Evolutionary conservation across 768 basidiomycete genomes (phyloP), one percentile per base, ranked within the genome.

Genomic region (Tulasnella sp.): DNA sequence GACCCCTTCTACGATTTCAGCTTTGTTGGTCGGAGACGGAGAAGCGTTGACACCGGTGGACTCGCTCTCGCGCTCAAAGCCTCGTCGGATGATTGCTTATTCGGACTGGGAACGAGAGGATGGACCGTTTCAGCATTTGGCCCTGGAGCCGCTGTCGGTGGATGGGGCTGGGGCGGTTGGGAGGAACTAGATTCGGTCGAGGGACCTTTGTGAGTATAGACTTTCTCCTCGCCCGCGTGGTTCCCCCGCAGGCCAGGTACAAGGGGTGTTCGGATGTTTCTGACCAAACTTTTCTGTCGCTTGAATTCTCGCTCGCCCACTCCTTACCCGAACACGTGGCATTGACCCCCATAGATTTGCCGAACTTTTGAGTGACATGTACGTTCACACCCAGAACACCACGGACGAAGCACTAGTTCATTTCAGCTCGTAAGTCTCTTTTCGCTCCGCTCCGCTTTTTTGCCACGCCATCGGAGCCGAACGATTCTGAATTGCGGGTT

Each of bases 41-140:
- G 93, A 70, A 95, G 93, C 83, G 94, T 96, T 77, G 96, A 98
- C 84, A 88, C 94, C 61, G 96, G 96, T 16, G 96, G 95, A 42
- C 88, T 98, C 78, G 90, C 91, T 78, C 90, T 95, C 72, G 94
- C 95, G 0, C 88, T 93, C 70, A 77, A 77, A 42, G 81, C 75
- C 55, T 78, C 72, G 67, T 80, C 75, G 44, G 81, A 82, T 71
- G 73, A 81, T 15, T 81, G 81, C 1, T 77, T 82, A 15, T 79
- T 80, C n/a, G 81, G 81, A 10, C 23, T 48, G 26, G 73, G 73
- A 15, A 48, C 39, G 5, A 32, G 73, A 26, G 51, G 32, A 67
- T 67, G 61, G 61, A 67, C 61, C 29, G 29, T 67, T 15, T 46
- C 71, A 15, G 48, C 75, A 61, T 76, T 39, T 76, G 75, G 55